Evolutionary conservation across 352 stramenopile species (phyloP), one percentile per base, ranked within the genome.

Genomic region (Globisporangium cystogenes): DNA sequence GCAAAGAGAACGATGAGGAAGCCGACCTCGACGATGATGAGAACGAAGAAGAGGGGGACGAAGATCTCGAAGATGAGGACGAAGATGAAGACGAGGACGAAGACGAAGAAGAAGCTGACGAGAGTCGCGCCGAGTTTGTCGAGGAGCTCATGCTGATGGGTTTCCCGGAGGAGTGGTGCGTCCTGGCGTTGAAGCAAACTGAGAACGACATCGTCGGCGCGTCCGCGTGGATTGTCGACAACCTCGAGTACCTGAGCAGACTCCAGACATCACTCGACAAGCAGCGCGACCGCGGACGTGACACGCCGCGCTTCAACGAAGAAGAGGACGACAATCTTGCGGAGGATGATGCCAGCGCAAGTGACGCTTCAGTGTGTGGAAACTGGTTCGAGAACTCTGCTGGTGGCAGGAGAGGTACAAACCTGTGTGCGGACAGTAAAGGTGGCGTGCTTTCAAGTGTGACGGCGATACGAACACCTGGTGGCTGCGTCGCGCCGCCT

Each of bases 141-240:
- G 82, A 96, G 39, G 88, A 97, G 62, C 68, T 97, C 5, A 94
- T 93, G 76, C 69, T 96, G 8, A 97, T 97, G 82, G 90, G 90
- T 0, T 97, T 97, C 42, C 88, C 90, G 0, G 80, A 96, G 55
- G 87, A 97, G 53, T 97, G 90, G 90, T 97, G 90, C 31, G 62
- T 93, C 0, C 49, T 96, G 40, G 90, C 90, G 1, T 57, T 97
- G 27, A 94, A 96, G 23, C 84, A 97, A 45, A 96, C 88, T 0
- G 78, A 88, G 46, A 96, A 96, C 51, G 86, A 97, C 46, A 93
- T 97, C 37, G 78, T 97, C 1, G 70, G 70, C 42, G 90, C 90
- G 0, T 97, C 86, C 0, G 86, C 89, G 3, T 97, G 90, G 90
- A 97, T 97, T 48, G 90, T 97, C 1, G 90, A 97, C 49, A 96